Conservation (phyloP, 1,284 basidiomycete genomes). For the Wallemia hederae region DNA sequence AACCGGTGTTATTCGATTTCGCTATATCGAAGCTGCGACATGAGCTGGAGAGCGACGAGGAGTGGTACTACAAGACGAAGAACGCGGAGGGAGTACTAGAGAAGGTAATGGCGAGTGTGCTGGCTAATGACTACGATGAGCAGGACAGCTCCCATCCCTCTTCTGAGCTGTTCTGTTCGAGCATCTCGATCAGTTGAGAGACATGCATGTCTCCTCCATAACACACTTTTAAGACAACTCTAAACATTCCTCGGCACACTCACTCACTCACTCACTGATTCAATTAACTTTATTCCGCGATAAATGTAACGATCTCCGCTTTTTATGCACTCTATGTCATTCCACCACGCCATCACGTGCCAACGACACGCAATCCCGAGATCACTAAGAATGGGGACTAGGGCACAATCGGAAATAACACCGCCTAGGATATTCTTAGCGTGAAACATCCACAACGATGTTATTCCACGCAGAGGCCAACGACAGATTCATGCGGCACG, state of each 20-base stretch:
- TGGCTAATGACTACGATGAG: neutral
- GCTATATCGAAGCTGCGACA: neutral
- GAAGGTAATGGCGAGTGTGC: neutral
- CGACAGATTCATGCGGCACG: constrained; percentile 17
- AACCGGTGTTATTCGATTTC: neutral
- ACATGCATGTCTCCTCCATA: too few species aligned
- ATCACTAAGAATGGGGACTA: too few species aligned
- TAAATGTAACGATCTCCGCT: too few species aligned
- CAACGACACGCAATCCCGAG: too few species aligned
- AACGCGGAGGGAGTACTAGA: neutral
- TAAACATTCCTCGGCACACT: too few species aligned
- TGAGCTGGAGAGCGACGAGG: neutral
- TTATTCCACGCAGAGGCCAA: neutral
- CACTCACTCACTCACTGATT: too few species aligned
- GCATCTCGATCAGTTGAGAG: neutral
- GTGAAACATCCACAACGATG: neutral
- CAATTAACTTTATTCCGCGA: too few species aligned
- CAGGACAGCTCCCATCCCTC: neutral
- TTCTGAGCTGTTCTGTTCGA: neutral
- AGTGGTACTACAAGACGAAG: neutral
- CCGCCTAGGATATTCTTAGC: too few species aligned
- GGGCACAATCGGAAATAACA: too few species aligned
- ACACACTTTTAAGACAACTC: too few species aligned
- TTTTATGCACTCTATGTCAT: too few species aligned
- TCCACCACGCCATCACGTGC: too few species aligned